Evolutionary conservation across 1,284 basidiomycete species (phyloP).

Genomic region (Ceratobasidium sp.): DNA sequence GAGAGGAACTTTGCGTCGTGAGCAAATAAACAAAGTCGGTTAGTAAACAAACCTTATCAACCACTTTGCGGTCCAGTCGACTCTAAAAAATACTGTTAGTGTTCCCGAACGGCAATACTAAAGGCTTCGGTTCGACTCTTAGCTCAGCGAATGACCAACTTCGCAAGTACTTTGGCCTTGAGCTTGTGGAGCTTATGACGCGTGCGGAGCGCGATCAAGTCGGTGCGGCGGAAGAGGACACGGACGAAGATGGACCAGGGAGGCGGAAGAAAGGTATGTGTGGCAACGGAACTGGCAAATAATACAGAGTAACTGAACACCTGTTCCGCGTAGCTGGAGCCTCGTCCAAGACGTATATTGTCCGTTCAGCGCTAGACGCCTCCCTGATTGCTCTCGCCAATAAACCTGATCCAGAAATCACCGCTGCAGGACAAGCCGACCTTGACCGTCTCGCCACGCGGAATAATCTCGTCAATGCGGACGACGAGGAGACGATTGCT

Average conservation of each 20-base stretch:
- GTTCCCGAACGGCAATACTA: slow-evolving; percentile 63
- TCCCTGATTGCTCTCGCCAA: slow-evolving; percentile 68
- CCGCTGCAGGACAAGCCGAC: slow-evolving; percentile 62
- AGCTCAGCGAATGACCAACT: slow-evolving; percentile 67
- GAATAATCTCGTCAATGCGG: slow-evolving; percentile 48
- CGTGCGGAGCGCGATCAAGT: slow-evolving; percentile 63
- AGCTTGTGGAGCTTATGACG: slow-evolving; percentile 76
- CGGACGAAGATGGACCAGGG: slow-evolving; percentile 57
- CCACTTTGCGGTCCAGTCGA: neutral
- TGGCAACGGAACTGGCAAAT: too few relatives aligned
- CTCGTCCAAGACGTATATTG: slow-evolving; percentile 75
- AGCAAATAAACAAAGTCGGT: slow-evolving; percentile 85
- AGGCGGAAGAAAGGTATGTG: slow-evolving; percentile 62
- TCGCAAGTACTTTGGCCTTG: slow-evolving; percentile 73
- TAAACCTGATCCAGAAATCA: slow-evolving; percentile 64
- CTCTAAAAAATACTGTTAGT: slow-evolving; percentile 58
- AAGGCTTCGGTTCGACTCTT: slow-evolving; percentile 69
- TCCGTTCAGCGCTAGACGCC: slow-evolving; percentile 71
- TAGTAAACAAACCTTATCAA: slow-evolving; percentile 30
- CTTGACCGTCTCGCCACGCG: slow-evolving; percentile 55
- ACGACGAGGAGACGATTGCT: slow-evolving; percentile 57
- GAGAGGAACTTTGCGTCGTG: slow-evolving; percentile 68
- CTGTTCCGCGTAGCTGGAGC: slow-evolving; percentile 57
- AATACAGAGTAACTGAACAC: neutral
- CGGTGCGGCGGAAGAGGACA: slow-evolving; percentile 55